These are phyloP conservation scores for Peterozyma xylosa DNA, from an alignment of 805 yeast species.

Conservation along the genomic window DNA sequence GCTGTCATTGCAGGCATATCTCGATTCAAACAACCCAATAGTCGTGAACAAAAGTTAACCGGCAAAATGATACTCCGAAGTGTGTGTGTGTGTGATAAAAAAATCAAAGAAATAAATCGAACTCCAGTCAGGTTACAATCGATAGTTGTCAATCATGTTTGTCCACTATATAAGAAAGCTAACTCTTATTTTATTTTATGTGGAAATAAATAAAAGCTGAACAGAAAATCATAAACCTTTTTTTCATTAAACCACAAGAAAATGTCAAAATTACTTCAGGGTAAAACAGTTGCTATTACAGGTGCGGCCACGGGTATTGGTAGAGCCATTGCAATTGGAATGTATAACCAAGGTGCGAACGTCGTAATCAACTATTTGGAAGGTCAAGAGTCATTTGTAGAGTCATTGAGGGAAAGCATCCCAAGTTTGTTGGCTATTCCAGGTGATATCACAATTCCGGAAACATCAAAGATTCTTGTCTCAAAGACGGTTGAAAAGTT, in stretches of 20 bases:
- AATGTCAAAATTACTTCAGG: conserved; percentile 14
- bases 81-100: too few species aligned
- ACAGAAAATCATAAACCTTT: too few species aligned
- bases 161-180: too few species aligned
- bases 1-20: too few species aligned
- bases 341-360: conserved; percentile 20
- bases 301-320: conserved; percentile 43
- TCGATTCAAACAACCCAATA: too few species aligned
- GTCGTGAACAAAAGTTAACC: too few species aligned
- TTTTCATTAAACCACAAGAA: conserved; percentile 3
- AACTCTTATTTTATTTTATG: too few species aligned
- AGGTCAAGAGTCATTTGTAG: conserved; percentile 11
- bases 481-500: conserved; percentile 25
- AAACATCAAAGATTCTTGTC: conserved; percentile 25
- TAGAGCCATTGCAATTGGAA: conserved; percentile 31
- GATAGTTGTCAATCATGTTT: too few species aligned
- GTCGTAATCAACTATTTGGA: conserved; percentile 16
- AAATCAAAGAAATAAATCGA: too few species aligned
- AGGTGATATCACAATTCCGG: conserved; percentile 25
- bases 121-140: too few species aligned
- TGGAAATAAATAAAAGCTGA: too few species aligned
- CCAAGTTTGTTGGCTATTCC: conserved; percentile 7
- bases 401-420: conserved; percentile 12
- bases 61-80: too few species aligned
- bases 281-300: conserved; percentile 31